A percentile compares a stretch with the other conserved stretches of the same genome.
These are phyloP conservation scores for Globisporangium irregulare DNA, from an alignment of 352 stramenopile species.

Conservation along the genomic window DNA sequence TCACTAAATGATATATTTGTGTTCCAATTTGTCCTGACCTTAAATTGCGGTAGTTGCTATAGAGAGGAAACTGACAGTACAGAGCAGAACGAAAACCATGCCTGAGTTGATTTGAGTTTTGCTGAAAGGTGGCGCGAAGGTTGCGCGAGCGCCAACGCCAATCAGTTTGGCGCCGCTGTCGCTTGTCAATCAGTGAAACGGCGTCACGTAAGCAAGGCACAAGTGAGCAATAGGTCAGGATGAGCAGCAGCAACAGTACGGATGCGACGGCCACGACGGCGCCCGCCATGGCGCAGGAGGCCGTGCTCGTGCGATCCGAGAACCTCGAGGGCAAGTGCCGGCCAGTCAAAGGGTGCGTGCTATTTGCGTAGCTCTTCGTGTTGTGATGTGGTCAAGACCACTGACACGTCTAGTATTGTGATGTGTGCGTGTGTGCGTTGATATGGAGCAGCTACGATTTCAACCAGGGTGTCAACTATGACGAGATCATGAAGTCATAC, in stretches of 20 bases:
- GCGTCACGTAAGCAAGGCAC: neutral
- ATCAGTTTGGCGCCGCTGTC: neutral
- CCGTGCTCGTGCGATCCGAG: conserved; percentile 76
- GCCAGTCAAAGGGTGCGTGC: conserved; percentile 36
- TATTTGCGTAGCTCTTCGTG: neutral
- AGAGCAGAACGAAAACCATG: neutral
- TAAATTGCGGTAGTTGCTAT: too few relatives aligned
- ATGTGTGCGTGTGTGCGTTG: neutral
- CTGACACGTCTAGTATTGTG: neutral
- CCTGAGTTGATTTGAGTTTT: neutral
- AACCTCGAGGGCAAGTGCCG: conserved; percentile 66
- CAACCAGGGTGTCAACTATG: conserved; percentile 87
- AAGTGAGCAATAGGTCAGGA: neutral
- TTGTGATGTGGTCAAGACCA: neutral
- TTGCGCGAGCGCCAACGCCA: conserved; percentile 16
- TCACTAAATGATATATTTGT: neutral
- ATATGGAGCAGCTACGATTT: conserved; percentile 81
- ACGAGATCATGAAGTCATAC: conserved; percentile 81
- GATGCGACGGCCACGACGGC: conserved; percentile 7
- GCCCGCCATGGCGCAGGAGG: conserved; percentile 60
- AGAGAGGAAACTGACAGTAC: neutral
- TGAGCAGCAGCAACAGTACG: conserved; percentile 5
- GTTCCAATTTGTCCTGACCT: too few relatives aligned
- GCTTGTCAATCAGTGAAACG: conserved; percentile 14
- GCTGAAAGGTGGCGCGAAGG: conserved; percentile 14